Evolutionary conservation across 306 rosid genomes (phyloP), one percentile per base, ranked within the genome.

Genomic region (Luffa acutangula): DNA sequence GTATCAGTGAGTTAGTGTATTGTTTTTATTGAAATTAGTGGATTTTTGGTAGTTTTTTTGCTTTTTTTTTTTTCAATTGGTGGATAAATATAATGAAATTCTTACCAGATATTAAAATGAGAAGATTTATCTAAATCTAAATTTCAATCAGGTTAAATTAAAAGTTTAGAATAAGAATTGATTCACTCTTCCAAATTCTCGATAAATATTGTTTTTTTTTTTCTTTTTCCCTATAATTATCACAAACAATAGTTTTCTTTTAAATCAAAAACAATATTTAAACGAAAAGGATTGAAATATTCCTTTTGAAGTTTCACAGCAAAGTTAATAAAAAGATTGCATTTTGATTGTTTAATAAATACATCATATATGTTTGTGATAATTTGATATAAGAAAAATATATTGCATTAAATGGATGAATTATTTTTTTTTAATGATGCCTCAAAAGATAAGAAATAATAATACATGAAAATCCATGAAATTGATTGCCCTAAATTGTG

Each of bases 341-440:
- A 48, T 51, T 74, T 51, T 34, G 42, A 75, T 75, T 75, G 78
- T 53, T 36, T 51, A 75, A 75, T 75, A 53, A 75, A 75, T 34
- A 18, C 49, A 36, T 75, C 7, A 33, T 51, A 33, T 53, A 25
- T 48, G 25, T 51, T 51, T 74, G 41, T 74, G 43, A 74, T 74
- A 74, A 49, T 74, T 49, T 74, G 20, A 21, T 71, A 3, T 11
- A 17, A 34, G 6, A 52, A 7, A 51, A 17, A 75, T 73, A 33
- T 17, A 34, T 34, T 52, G 64, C 49, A 75, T 52, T 75, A 52
- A 75, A 74, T 49, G 60, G 46, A 51, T 72, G 58, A 25, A 12
- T 71, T 20, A 36, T 2, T 4, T 70, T 39, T 13, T 31, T 75
- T 52, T 9, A 75, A 75, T 75, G 63, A 75, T 75, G 62, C 46